phyloP scores from a whole-genome alignment of 768 basidiomycete genomes.

The Boletus speciosus region DNA sequence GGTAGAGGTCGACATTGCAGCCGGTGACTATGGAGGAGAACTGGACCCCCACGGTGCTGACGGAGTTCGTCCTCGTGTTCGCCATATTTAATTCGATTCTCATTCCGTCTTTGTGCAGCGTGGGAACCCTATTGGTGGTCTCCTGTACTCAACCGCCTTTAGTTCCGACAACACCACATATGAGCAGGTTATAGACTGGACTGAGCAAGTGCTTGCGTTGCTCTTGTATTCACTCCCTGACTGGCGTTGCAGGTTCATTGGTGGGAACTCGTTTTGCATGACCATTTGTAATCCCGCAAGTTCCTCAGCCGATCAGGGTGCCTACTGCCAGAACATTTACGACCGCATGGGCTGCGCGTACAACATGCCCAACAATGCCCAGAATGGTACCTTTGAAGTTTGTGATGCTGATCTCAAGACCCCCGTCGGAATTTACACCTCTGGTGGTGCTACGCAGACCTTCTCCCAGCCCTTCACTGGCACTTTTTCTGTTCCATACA shows the following conservation, averaged over 20 bases:
- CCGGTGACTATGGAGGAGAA: constrained; percentile 68
- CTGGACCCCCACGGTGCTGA: constrained; percentile 77
- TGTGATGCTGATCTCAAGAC: constrained; percentile 66
- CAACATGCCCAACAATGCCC: constrained; percentile 66
- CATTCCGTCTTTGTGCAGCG: constrained; percentile 37
- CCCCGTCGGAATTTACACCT: constrained; percentile 51
- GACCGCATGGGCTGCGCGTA: constrained; percentile 71
- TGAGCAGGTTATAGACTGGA: constrained; percentile 65
- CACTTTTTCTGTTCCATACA: constrained; percentile 38
- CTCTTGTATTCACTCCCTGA: not conserved
- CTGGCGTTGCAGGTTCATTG: constrained; percentile 51
- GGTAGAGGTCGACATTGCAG: constrained; percentile 46
- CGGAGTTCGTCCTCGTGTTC: constrained; percentile 32
- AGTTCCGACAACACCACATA: constrained; percentile 37
- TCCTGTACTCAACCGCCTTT: constrained; percentile 61
- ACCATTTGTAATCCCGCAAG: constrained; percentile 64
- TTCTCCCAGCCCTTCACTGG: constrained; percentile 41
- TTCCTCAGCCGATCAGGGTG: constrained; percentile 36
- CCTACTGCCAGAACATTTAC: constrained; percentile 67
- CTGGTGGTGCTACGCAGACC: constrained; percentile 40
- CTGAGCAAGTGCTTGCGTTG: constrained; percentile 39
- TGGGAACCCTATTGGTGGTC: constrained; percentile 78
- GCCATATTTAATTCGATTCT: constrained; percentile 11
- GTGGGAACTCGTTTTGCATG: constrained; percentile 58
- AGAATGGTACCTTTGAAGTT: constrained; percentile 56